Percentiles rank a stretch among this genome's conserved stretches.
phyloP scores from a whole-genome alignment of 306 rosid genomes.

The Trichosanthes truncata region DNA sequence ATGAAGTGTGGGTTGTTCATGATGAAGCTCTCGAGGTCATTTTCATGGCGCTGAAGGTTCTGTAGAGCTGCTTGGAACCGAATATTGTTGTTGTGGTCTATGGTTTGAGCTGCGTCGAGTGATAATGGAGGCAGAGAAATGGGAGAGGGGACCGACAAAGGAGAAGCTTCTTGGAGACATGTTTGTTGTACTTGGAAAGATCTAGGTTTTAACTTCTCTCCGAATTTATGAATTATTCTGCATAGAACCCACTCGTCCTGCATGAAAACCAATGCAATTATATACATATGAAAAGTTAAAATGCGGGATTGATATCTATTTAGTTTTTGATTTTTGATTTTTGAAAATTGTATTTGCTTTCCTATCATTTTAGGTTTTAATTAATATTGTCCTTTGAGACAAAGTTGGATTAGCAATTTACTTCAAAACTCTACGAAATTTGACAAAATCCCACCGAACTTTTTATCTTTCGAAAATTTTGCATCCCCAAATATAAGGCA shows the following conservation, averaged over 20 bases:
- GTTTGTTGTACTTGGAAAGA: not conserved
- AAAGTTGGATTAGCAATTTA: too few relatives aligned
- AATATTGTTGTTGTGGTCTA: not conserved
- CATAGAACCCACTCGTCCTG: slow-evolving; percentile 17
- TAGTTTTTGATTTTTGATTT: too few relatives aligned
- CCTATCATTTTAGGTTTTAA: too few relatives aligned
- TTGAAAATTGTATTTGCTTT: too few relatives aligned
- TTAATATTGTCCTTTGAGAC: too few relatives aligned
- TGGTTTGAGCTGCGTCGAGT: not conserved
- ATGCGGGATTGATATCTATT: too few relatives aligned
- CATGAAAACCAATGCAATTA: not conserved
- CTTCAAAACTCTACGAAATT: not conserved
- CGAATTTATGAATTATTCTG: slow-evolving; percentile 11
- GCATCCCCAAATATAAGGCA: too few relatives aligned
- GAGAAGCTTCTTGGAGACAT: not conserved
- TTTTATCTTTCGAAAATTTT: too few relatives aligned
- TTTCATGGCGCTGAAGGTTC: not conserved
- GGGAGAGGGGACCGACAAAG: not conserved
- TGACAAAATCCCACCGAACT: too few relatives aligned
- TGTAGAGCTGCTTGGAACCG: not conserved
- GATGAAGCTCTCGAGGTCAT: not conserved
- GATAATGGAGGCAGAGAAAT: not conserved
- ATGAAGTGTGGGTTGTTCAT: not conserved
- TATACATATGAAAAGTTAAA: too few relatives aligned
- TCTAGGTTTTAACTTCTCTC: not conserved